Evolutionary conservation across 208 protist genomes (phyloP), one percentile per base, ranked within the genome.

Genomic region (Trypanosoma avium): DNA sequence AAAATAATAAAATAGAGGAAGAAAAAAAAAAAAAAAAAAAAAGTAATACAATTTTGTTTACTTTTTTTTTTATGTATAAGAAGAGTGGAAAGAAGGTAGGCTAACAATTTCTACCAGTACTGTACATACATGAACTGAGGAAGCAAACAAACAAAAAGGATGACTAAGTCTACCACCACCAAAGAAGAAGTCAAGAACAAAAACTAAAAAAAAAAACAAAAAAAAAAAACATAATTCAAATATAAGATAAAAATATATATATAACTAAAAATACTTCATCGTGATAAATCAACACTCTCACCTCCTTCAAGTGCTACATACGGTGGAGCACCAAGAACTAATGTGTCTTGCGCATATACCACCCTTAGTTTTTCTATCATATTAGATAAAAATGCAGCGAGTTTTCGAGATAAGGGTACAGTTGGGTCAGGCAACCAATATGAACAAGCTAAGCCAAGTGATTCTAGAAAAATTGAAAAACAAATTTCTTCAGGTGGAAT

Each of bases 341-440:
- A 67, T 27, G 86, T 88, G 19, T 79, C 80, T 38, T 67, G 75
- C 26, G 62, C 55, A 68, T 92, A 74, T 6, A 74, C 65, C 13
- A 46, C 53, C 35, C 63, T 82, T 40, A 95, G 75, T 61, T 86
- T 85, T 35, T 75, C 68, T 10, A 93, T 58, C n/a, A 79, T 67
- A 66, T 61, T 36, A 8, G 74, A 49, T 10, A 95, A 40, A 61
- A 95, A 95, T 12, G 75, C 81, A 0, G 86, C 89, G 0, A 92
- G 69, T 35, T 90, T 90, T 47, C 89, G 81, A 10, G 89, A 61
- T 2, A 66, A 56, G 6, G 76, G 79, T 1, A 93, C 73, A n/a
- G 83, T 69, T n/a, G 82, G 82, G 42, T 92, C 83, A 7, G 86
- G 82, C 61, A 84, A 95, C 86, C 89, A 95, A 70, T 93, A 84